Evolutionary conservation across 2,329 filamentous ascomycete species (phyloP), one percentile per base, ranked within the genome.

Genomic region (Sclerotinia glacialis): DNA sequence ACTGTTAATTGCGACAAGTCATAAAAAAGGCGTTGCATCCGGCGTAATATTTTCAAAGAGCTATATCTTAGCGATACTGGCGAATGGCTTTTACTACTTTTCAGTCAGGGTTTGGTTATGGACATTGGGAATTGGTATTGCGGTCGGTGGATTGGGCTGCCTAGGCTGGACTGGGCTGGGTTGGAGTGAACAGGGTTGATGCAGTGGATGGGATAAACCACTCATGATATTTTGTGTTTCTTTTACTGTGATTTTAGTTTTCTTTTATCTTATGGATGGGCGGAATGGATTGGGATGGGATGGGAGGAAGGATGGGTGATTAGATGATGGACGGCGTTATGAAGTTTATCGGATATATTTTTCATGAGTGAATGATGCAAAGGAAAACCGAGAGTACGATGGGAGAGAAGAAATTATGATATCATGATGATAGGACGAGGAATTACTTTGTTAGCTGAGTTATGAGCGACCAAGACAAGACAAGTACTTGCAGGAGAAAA

Each of bases 71-170:
- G 31, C 28, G 46, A 49, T 47, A 61, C 44, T 26, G 28, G n/a
- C 21, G 44, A 61, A 37, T 49, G 14, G 28, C 31, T 37, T 47
- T 61, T 61, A 31, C 44, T 49, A 37, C 31, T 61, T 49, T 61
- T 49, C 12, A 46, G 26, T n/a, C 50, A 46, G 53, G 53, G 46
- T 65, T 60, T 65, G 63, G 63, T 50, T 65, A 65, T 60, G 26
- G 40, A 60, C 28, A 28, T 40, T 37, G 23, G 63, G 54, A 49
- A 42, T 26, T 49, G 44, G 52, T 31, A 49, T 34, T 42, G 60
- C n/a, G n/a, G n/a, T 37, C 9, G 28, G 37, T 42, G 63, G 53
- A 18, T 26, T 64, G 52, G 34, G 12, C 26, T 64, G 49, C 23
- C 3, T 14, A 23, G 28, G 16, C 28, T 52, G 59, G 59, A 21